Conservation (phyloP, 371 early-diverging fungal species). For the Dichotomocladium elegans region DNA sequence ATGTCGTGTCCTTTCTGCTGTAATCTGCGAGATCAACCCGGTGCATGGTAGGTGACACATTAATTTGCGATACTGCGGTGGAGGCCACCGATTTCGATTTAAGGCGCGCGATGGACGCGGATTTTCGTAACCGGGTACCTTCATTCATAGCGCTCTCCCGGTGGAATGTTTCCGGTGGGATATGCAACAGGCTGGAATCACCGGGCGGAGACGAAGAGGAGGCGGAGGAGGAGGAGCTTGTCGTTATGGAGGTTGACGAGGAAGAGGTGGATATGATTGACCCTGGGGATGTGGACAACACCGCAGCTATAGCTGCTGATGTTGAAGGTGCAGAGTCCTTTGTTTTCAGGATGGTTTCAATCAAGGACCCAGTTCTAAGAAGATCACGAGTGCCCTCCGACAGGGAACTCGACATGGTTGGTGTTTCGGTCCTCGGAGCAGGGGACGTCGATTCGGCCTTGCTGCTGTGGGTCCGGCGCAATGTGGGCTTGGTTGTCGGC, state of each 20-base stretch:
- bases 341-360: conserved; percentile 6
- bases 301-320: not conserved
- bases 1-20: too few relatives aligned
- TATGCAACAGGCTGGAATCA: not conserved
- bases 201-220: not conserved
- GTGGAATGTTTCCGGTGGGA: not conserved
- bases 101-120: conserved; percentile 9
- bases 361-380: not conserved
- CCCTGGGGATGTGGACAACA: not conserved
- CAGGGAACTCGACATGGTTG: not conserved
- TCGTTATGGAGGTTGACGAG: not conserved
- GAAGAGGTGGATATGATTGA: not conserved
- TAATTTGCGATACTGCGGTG: conserved; percentile 20
- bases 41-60: conserved; percentile 15
- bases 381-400: conserved; percentile 2
- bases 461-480: conserved; percentile 5
- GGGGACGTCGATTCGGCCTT: not conserved
- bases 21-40: not conserved
- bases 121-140: conserved; percentile 10
- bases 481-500: not conserved
- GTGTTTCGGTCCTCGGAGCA: not conserved
- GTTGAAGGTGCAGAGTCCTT: not conserved
- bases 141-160: not conserved
- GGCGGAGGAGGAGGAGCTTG: not conserved
- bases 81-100: conserved; percentile 16